Percentiles rank a stretch among this genome's conserved stretches.
phyloP scores from a whole-genome alignment of 192 early-diverging fungal genomes.

The Coemansia sp. region DNA sequence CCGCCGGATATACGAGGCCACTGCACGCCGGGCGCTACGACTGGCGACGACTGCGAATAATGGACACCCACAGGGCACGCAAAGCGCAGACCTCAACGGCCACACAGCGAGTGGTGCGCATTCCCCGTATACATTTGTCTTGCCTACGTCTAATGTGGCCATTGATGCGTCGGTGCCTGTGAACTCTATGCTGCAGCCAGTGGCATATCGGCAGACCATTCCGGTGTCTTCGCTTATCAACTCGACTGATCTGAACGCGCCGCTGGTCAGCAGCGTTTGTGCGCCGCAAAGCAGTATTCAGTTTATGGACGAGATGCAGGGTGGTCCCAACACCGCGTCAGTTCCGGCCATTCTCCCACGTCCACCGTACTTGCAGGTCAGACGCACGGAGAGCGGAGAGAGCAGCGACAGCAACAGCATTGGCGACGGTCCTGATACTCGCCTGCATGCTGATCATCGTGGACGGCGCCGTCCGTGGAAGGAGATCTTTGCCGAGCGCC shows the following conservation, averaged over 20 bases:
- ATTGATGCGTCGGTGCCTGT: constrained; percentile 15
- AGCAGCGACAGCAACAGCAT: constrained; percentile 43
- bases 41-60: constrained; percentile 22
- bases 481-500: constrained; percentile 89
- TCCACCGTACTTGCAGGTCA: background rate
- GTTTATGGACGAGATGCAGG: constrained; percentile 27
- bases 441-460: background rate
- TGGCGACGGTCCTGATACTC: background rate
- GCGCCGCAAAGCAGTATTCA: constrained; percentile 39
- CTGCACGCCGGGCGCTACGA: constrained; percentile 37
- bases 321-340: background rate
- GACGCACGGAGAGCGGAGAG: constrained; percentile 15
- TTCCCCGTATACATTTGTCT: constrained; percentile 20
- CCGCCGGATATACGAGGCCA: constrained; percentile 54
- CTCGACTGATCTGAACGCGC: constrained; percentile 25
- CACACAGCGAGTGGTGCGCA: background rate
- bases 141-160: constrained; percentile 21
- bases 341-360: background rate
- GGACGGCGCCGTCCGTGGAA: constrained; percentile 81
- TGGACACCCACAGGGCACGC: background rate
- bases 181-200: constrained; percentile 2
- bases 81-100: background rate
- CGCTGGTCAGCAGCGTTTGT: constrained; percentile 51
- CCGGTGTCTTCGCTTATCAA: constrained; percentile 54
- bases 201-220: constrained; percentile 18